Conservation (phyloP, 352 stramenopile species). For the Pythium scleroteichum region DNA sequence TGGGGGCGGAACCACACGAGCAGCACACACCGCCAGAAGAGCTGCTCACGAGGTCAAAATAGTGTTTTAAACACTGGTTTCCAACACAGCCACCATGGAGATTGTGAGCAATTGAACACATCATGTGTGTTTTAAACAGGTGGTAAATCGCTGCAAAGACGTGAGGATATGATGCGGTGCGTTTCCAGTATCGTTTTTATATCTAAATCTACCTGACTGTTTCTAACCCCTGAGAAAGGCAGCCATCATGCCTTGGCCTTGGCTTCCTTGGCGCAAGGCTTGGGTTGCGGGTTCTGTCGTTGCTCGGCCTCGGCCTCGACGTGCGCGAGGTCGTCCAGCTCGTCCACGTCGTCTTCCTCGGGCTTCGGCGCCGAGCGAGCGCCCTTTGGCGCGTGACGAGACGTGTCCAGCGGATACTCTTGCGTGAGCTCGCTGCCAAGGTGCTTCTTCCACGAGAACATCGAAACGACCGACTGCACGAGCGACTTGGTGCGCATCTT, state of each 20-base stretch:
- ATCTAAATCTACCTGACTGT: constrained; percentile 13
- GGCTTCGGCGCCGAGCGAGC: constrained; percentile 6
- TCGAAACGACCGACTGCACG: constrained; percentile 60
- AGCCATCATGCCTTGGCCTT: constrained; percentile 10
- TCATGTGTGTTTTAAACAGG: constrained; percentile 7
- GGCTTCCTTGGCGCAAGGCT: not conserved
- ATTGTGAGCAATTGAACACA: too few species aligned
- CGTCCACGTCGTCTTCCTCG: constrained; percentile 6
- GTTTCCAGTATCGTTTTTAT: constrained; percentile 22
- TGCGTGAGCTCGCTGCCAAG: constrained; percentile 75
- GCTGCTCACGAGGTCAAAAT: too few species aligned
- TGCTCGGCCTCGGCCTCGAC: constrained; percentile 8
- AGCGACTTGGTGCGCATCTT: constrained; percentile 84
- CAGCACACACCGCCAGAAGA: constrained; percentile 22
- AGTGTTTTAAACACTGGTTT: constrained; percentile 6
- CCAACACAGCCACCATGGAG: too few species aligned
- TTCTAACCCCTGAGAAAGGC: constrained; percentile 18
- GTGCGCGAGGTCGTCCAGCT: constrained; percentile 3
- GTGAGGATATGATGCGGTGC: constrained; percentile 4
- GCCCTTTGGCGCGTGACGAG: constrained; percentile 6
- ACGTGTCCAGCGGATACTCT: constrained; percentile 42
- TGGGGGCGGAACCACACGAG: not conserved
- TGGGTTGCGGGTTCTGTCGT: not conserved
- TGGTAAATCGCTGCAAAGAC: constrained; percentile 30
- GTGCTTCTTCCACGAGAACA: constrained; percentile 80